phyloP scores from a whole-genome alignment of 139 green algal species.

The Micractinium conductrix region DNA sequence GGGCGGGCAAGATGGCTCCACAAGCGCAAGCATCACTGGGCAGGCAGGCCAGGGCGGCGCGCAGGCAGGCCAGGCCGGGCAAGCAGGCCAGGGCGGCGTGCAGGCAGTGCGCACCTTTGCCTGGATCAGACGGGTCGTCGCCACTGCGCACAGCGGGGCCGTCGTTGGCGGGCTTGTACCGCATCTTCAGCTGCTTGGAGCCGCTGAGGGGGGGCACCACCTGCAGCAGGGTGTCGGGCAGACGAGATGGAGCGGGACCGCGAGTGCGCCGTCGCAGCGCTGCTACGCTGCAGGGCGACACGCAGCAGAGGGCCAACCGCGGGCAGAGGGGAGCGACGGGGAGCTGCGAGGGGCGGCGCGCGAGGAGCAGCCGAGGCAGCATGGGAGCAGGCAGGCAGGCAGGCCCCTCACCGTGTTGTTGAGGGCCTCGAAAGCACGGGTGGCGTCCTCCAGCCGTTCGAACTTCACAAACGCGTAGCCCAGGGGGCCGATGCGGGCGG shows the following conservation, averaged over 20 bases:
- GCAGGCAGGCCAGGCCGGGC: background rate
- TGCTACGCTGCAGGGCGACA: too few species aligned
- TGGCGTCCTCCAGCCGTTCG: conserved; percentile 53
- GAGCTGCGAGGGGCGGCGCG: too few species aligned
- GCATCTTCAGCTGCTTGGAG: conserved; percentile 67
- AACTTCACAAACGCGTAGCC: conserved; percentile 72
- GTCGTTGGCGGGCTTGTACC: conserved; percentile 60
- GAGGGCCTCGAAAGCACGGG: conserved; percentile 45
- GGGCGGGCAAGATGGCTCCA: too few species aligned
- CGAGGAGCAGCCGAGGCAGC: too few species aligned
- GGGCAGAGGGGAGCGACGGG: too few species aligned
- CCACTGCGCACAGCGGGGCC: conserved; percentile 14
- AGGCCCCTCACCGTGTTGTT: conserved; percentile 52
- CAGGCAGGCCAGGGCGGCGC: too few species aligned
- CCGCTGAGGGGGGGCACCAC: conserved; percentile 51
- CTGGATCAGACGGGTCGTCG: conserved; percentile 23
- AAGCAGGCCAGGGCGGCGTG: background rate
- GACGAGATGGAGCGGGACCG: too few species aligned
- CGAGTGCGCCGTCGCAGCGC: too few species aligned
- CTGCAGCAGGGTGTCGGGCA: background rate
- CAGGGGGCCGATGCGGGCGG: conserved; percentile 62
- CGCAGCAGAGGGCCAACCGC: too few species aligned
- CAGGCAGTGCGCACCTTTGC: conserved; percentile 26
- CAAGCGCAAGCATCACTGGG: too few species aligned
- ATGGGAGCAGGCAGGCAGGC: too few species aligned